Evolutionary conservation across 2,329 filamentous ascomycete genomes (phyloP), one percentile per base, ranked within the genome.

Genomic region (Zarea fungicola): DNA sequence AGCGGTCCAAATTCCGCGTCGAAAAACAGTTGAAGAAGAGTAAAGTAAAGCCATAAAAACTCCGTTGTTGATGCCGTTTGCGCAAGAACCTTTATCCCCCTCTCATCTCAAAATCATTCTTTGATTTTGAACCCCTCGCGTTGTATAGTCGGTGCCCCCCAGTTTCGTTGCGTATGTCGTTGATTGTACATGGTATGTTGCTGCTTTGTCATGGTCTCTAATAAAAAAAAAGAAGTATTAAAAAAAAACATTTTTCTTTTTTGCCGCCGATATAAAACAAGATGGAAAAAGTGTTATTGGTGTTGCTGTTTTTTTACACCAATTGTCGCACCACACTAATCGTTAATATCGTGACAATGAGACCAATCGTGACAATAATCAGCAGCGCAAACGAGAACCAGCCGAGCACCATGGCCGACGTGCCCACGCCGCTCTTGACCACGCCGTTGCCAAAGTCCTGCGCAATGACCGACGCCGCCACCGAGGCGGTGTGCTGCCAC

Each of bases 321-420:
- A 81, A 69, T 60, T 86, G 78, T 58, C 82, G 78, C 56, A 96
- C 72, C 49, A 96, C 77, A 58, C 84, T 80, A 64, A 96, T 93
- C 71, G 90, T 96, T 66, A 97, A 73, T 61, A 96, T 96, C 90
- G 97, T 97, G 62, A 96, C 87, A 54, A 99, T 74, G 67, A 97
- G 69, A 49, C 92, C 93, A 62, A 97, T 93, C 42, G 92, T 97
- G 46, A 97, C 92, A 54, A 97, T 85, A 60, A 99, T 95, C 56
- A 99, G 77, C 46, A 97, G 69, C 19, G 88, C 86, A 63, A 99
- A 97, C 35, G 89, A 88, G 69, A 99, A 97, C 93, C 93, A 99
- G 51, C 93, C 93, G 62, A 99, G 77, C 16, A 96, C 88, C 89
- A 99, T 97, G 49, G 93, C 92, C 32, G 85, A 88, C 42, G 89